Evolutionary conservation across 108 stramenopile genomes (phyloP).

Genomic region (Fistulifera solaris): DNA sequence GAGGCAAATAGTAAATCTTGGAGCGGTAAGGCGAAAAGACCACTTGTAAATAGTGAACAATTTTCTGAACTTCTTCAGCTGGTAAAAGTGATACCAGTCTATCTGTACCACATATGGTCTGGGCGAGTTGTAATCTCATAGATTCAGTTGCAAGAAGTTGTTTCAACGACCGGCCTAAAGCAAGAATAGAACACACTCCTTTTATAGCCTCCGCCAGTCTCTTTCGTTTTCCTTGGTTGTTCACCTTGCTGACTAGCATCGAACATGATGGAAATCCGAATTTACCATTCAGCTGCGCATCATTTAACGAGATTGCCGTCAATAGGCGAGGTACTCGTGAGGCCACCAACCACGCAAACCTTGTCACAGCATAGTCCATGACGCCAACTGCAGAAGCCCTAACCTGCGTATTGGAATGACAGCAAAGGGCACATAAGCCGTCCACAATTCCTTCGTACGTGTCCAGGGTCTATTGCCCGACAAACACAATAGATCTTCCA

Average conservation of each 20-base stretch:
- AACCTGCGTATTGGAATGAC: constrained; percentile 80
- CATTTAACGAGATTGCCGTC: constrained; percentile 47
- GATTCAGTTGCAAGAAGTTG: constrained; percentile 37
- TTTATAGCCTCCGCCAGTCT: constrained; percentile 81
- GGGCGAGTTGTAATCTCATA: constrained; percentile 43
- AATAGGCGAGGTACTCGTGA: constrained; percentile 51
- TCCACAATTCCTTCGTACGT: constrained; percentile 70
- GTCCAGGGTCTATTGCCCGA: constrained; percentile 26
- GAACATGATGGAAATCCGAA: constrained; percentile 67
- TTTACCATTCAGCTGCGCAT: constrained; percentile 44
- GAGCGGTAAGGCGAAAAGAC: constrained; percentile 70
- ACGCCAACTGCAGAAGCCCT: constrained; percentile 61
- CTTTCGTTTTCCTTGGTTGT: constrained; percentile 61
- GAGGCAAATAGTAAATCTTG: constrained; percentile 47
- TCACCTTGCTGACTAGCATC: constrained; percentile 38
- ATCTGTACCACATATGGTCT: constrained; percentile 63
- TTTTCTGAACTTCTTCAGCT: constrained; percentile 75
- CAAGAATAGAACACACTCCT: constrained; percentile 64
- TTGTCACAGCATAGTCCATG: constrained; percentile 70
- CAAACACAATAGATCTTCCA: constrained; percentile 3
- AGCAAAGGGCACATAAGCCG: constrained; percentile 69
- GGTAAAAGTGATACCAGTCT: constrained; percentile 57
- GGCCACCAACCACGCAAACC: constrained; percentile 69
- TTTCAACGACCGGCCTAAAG: constrained; percentile 47
- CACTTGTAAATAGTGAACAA: constrained; percentile 66